Evolutionary conservation across 1,284 basidiomycete genomes (phyloP).

Genomic region (Rhodotorula sp.): DNA sequence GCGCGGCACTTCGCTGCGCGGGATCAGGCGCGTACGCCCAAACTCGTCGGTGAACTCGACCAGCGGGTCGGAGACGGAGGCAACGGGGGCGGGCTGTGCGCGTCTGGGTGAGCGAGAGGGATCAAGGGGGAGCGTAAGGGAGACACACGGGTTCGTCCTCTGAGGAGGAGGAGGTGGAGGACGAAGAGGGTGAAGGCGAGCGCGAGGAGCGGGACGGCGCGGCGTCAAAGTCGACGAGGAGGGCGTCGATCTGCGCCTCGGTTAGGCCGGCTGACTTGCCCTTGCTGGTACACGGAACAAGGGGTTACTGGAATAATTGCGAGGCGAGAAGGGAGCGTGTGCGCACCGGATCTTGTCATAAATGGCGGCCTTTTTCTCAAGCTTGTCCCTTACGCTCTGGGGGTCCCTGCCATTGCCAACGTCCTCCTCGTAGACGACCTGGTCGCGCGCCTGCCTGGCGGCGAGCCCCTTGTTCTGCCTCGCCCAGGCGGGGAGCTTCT

Average conservation of each 20-base stretch:
- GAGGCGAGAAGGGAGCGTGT: not conserved
- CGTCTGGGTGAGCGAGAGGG: not conserved
- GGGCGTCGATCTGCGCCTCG: conserved; percentile 71
- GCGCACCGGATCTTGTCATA: conserved; percentile 43
- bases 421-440: conserved; percentile 35
- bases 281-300: conserved; percentile 49
- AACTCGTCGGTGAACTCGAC: conserved; percentile 85
- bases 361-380: conserved; percentile 43
- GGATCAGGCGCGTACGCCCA: conserved; percentile 68
- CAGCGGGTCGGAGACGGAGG: conserved; percentile 60
- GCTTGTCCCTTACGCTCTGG: conserved; percentile 13
- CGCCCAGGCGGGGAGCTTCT: conserved; percentile 27
- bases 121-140: not conserved
- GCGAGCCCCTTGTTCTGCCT: conserved; percentile 34
- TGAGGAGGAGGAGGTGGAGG: not conserved
- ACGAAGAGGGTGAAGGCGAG: not conserved
- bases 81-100: conserved; percentile 5
- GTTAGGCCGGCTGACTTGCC: conserved; percentile 78
- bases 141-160: not conserved
- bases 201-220: conserved; percentile 59
- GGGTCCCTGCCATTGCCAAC: conserved; percentile 8
- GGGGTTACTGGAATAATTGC: no score
- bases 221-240: conserved; percentile 82
- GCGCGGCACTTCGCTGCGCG: conserved; percentile 74
- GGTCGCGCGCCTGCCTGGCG: conserved; percentile 8